phyloP scores from a whole-genome alignment of 371 early-diverging fungal species.

The Dinochytrium kinnereticum region DNA sequence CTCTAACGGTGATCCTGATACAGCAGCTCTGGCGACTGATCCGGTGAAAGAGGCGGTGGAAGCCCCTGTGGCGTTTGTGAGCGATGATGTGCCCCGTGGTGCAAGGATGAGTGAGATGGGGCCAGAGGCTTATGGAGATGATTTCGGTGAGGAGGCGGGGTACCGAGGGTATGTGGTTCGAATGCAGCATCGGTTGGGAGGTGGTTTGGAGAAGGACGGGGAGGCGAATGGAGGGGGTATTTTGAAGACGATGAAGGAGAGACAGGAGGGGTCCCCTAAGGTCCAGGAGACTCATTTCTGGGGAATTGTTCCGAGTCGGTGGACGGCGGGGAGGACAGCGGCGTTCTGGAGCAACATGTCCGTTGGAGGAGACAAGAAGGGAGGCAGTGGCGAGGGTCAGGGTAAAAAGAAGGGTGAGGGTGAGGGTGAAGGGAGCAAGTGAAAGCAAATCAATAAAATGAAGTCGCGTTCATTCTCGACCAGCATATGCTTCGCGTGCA shows the following conservation, averaged over 20 bases:
- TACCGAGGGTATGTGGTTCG: slow-evolving; percentile 21
- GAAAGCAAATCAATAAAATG: not conserved
- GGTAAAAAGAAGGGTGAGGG: slow-evolving; percentile 9
- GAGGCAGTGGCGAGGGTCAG: not conserved
- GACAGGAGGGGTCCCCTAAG: slow-evolving; percentile 7
- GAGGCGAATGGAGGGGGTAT: slow-evolving; percentile 1
- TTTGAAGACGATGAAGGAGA: slow-evolving; percentile 13
- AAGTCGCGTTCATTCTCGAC: no score
- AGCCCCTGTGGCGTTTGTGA: slow-evolving; percentile 18
- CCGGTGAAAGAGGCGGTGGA: not conserved
- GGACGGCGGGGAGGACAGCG: not conserved
- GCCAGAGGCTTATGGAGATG: slow-evolving; percentile 23
- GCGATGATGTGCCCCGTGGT: slow-evolving; percentile 7
- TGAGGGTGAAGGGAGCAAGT: slow-evolving; percentile 4
- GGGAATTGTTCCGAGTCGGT: not conserved
- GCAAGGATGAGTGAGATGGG: not conserved
- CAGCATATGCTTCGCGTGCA: no score
- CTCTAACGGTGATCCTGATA: no score
- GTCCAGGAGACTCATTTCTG: slow-evolving; percentile 18
- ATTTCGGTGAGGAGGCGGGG: slow-evolving; percentile 44
- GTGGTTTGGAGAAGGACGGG: not conserved
- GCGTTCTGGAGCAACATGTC: slow-evolving; percentile 21
- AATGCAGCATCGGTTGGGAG: slow-evolving; percentile 9
- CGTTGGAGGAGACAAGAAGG: not conserved
- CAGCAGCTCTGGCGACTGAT: not conserved